Evolutionary conservation across 2,329 filamentous ascomycete genomes (phyloP), one percentile per base, ranked within the genome.

Genomic region (Curvularia spicifera): DNA sequence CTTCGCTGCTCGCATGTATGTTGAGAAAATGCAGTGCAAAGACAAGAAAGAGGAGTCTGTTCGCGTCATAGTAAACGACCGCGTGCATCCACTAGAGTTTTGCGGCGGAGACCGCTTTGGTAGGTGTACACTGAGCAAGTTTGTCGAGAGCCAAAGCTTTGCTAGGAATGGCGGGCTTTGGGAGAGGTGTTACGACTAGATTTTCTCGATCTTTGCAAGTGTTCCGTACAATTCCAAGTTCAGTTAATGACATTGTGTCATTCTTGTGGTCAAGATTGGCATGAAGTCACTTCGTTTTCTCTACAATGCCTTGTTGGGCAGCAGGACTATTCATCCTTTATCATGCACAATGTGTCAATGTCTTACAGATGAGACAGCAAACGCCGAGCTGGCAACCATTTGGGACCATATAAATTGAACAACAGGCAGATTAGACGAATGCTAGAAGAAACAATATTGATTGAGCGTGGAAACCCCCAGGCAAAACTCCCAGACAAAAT

Each of bases 21-120:
- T 97, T 35, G 93, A 97, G 82, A 95, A 94, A 82, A 88, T 97
- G 85, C 78, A 77, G 40, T 97, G 93, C 74, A 73, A 73, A 2
- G 79, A 72, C 13, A 74, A 78, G n/a, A 63, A 77, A 1, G 86
- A 91, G 70, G 90, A 95, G 75, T 81, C 89, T 51, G 91, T 97
- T 10, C 84, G 93, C 37, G 82, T 96, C 4, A 78, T 97, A 58
- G 81, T 97, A 35, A 97, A 97, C 76, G 92, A 96, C 71, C 84
- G 91, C 24, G 91, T 97, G 2, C 81, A 93, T 57, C 86, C 87
- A 10, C 76, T 96, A 55, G 79, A 85, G 64, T 87, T 83, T 48
- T 97, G 93, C 75, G 83, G 82, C 10, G 88, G 83, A 3, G 92
- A 97, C 76, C 69, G 76, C 48, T 76, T 88, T 51, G 93, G 93